Conservation (phyloP, 257 asterid genomes). For the Solanum paucissectum region DNA sequence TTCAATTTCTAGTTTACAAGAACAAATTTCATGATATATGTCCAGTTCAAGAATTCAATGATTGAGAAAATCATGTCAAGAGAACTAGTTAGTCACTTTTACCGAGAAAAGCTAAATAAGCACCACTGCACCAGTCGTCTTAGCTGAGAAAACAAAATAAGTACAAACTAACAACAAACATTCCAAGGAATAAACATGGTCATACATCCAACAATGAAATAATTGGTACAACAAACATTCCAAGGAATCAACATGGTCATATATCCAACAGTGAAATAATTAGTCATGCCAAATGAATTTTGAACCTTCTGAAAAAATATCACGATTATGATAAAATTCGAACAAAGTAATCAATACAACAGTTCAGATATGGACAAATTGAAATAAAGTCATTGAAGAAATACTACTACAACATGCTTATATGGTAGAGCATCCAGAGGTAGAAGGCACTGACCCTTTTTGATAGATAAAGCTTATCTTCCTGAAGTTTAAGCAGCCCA, state of each 20-base stretch:
- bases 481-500: background rate
- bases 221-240: background rate
- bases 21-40: background rate
- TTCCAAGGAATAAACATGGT: background rate
- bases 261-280: background rate
- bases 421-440: conserved; percentile 43
- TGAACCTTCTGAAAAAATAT: background rate
- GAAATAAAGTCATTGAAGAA: conserved; percentile 24
- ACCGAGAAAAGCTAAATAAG: background rate
- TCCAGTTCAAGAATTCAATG: background rate
- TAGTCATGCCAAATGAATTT: background rate
- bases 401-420: conserved; percentile 48
- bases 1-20: background rate
- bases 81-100: background rate
- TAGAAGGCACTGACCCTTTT: conserved; percentile 29
- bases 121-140: background rate
- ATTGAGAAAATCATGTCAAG: background rate
- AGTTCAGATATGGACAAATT: conserved; percentile 46
- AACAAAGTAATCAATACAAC: conserved; percentile 24
- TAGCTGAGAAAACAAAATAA: background rate
- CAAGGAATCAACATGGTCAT: background rate
- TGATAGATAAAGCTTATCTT: conserved; percentile 14
- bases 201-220: background rate
- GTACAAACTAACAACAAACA: background rate
- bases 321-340: background rate